Evolutionary conservation across 2,329 filamentous ascomycete species (phyloP).

Genomic region (Pseudogymnoascus sp.): DNA sequence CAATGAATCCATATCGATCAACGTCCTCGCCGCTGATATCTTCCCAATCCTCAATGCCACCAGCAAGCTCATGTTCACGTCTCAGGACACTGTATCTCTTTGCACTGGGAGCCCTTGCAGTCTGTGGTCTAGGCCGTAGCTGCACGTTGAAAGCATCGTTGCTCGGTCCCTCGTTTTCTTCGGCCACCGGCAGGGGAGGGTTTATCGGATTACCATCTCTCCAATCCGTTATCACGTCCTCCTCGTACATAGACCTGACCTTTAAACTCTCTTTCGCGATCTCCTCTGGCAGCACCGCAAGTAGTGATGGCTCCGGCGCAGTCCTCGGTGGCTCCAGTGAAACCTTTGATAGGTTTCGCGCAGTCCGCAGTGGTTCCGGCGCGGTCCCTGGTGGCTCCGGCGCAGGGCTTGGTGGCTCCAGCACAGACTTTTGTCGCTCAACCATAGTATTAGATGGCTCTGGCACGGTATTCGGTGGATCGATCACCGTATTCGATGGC

Average conservation of each 20-base stretch:
- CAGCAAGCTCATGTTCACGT: slow-evolving; percentile 39
- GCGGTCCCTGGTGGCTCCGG: not conserved
- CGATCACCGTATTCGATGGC: not conserved
- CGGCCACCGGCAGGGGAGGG: not conserved
- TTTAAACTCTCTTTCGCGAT: slow-evolving; percentile 28
- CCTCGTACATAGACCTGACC: slow-evolving; percentile 29
- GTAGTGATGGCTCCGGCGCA: not conserved
- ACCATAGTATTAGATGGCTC: not conserved
- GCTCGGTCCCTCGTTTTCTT: not conserved
- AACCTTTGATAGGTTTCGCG: not conserved
- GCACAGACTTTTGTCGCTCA: not conserved
- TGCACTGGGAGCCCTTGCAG: slow-evolving; percentile 16
- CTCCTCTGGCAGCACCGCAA: slow-evolving; percentile 18
- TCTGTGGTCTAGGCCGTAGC: slow-evolving; percentile 17
- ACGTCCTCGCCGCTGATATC: slow-evolving; percentile 52
- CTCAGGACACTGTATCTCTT: slow-evolving; percentile 26
- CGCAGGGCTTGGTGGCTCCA: not conserved
- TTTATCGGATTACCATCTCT: slow-evolving; percentile 3
- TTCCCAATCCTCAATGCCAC: slow-evolving; percentile 59
- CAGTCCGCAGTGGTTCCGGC: not conserved
- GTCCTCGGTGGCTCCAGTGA: not conserved
- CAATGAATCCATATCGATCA: slow-evolving; percentile 61
- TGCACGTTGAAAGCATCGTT: not conserved
- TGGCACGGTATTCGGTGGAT: not conserved
- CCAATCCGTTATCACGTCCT: slow-evolving; percentile 12